Evolutionary conservation across 768 basidiomycete species (phyloP).

Genomic region (Kwoniella shandongensis): DNA sequence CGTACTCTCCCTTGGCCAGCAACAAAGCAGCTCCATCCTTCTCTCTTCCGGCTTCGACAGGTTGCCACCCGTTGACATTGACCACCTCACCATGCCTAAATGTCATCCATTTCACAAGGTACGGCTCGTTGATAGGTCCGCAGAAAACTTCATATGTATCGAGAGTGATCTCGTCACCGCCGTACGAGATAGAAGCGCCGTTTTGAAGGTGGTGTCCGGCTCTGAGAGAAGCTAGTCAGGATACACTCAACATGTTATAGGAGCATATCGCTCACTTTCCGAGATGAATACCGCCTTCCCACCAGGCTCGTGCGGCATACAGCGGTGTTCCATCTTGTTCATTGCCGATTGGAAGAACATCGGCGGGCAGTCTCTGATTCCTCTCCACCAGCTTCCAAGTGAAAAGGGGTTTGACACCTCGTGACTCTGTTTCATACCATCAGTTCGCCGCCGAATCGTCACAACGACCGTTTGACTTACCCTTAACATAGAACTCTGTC

Average conservation of each 20-base stretch:
- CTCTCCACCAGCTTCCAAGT: slow-evolving; percentile 49
- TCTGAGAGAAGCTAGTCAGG: slow-evolving; percentile 10
- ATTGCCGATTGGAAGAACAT: slow-evolving; percentile 46
- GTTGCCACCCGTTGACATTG: slow-evolving; percentile 40
- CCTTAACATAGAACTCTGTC: slow-evolving; percentile 36
- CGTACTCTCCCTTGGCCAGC: slow-evolving; percentile 47
- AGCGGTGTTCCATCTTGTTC: slow-evolving; percentile 41
- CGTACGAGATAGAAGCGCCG: slow-evolving; percentile 46
- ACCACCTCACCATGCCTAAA: slow-evolving; percentile 38
- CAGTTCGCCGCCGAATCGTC: not conserved
- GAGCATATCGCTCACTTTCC: slow-evolving; percentile 40
- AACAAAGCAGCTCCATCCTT: slow-evolving; percentile 37
- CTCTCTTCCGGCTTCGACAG: slow-evolving; percentile 50
- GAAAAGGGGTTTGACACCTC: slow-evolving; percentile 42
- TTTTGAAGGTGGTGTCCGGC: slow-evolving; percentile 33
- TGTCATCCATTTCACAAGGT: slow-evolving; percentile 44
- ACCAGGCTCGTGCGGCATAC: slow-evolving; percentile 46
- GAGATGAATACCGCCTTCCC: slow-evolving; percentile 47
- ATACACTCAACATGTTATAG: not conserved
- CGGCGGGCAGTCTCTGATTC: slow-evolving; percentile 31
- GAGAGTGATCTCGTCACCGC: slow-evolving; percentile 38
- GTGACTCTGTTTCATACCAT: slow-evolving; percentile 25
- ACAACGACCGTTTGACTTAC: slow-evolving; percentile 6
- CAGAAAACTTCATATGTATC: slow-evolving; percentile 49
- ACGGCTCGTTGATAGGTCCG: slow-evolving; percentile 37